phyloP scores from a whole-genome alignment of 768 basidiomycete species.

The Phanerochaete sordida region DNA sequence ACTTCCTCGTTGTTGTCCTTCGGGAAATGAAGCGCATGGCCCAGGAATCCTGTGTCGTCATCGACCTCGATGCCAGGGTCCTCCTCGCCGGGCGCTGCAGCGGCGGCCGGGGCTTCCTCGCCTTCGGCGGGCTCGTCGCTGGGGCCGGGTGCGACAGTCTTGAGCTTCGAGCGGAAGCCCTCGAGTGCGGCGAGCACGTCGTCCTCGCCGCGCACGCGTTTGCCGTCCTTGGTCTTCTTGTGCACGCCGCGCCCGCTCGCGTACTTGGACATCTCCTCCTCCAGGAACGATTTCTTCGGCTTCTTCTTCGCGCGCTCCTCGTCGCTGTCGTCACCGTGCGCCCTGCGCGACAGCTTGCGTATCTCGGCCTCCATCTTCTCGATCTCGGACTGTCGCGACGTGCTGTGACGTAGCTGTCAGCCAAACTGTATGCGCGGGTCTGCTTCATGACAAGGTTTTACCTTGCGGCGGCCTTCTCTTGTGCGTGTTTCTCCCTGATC shows the following conservation, averaged over 20 bases:
- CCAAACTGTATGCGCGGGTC: background rate
- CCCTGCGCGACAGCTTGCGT: constrained; percentile 54
- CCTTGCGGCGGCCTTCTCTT: constrained; percentile 65
- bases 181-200: constrained; percentile 66
- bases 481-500: constrained; percentile 73
- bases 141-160: constrained; percentile 30
- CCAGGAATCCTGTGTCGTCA: constrained; percentile 70
- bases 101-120: constrained; percentile 7
- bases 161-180: constrained; percentile 70
- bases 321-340: constrained; percentile 47
- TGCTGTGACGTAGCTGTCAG: constrained; percentile 34
- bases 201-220: constrained; percentile 60
- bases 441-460: constrained; percentile 30
- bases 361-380: constrained; percentile 88
- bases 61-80: constrained; percentile 71
- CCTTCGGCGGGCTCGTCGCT: constrained; percentile 18
- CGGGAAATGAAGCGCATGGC: constrained; percentile 69
- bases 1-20: constrained; percentile 78
- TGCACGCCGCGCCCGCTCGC: constrained; percentile 58
- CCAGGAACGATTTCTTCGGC: constrained; percentile 65
- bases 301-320: constrained; percentile 61
- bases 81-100: constrained; percentile 30
- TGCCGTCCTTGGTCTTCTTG: constrained; percentile 47
- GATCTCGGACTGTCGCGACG: constrained; percentile 69
- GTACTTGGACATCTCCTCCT: constrained; percentile 83